Base-by-base conservation (phyloP, 306 rosid genomes). In the Citrullus amarus region DNA sequence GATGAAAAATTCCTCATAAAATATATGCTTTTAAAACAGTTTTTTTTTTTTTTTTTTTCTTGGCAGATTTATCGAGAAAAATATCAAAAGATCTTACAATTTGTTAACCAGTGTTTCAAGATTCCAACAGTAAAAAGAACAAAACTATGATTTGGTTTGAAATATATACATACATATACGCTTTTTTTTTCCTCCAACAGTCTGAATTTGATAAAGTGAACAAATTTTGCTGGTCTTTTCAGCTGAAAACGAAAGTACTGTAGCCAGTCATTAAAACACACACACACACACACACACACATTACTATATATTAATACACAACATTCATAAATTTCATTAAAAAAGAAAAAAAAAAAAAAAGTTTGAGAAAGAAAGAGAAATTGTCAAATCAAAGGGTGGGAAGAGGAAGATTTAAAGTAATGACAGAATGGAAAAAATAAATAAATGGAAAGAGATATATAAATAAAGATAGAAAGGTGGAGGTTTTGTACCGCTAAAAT, bases 401-500 rank as follows among this genome's bases (percentile, higher is more conserved):
- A 28, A 28, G 28, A 25, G 6, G 13, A 28, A 32, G 36, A 2
- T 32, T 32, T 32, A 32, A 32, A 32, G 36, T 32, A 32, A 32
- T 32, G 36, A 3, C 36, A 32, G 36, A 32, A 32, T 32, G 36
- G 36, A 3, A 32, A 32, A 32, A 32, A 32, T 2, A 32, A 32
- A 32, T 32, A 32, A 32, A 32, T 32, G 36, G 36, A 32, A 32
- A 32, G 0, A 8, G 25, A 67, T 50, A 76, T 71, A 74, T 28
- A 78, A 6, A 25, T 59, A 48, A 16, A 63, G 17, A 79, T 55
- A 46, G 83, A 39, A 68, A 78, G 85, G 76, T 66, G 48, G 79
- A 85, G 86, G 77, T 79, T 6, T 48, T 79, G 90, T 96, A 96
- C 99, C 99, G 98, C 99, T 83, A 96, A 81, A 87, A 92, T 89